phyloP scores from a whole-genome alignment of 176 grass and related monocot genomes.

The Elymus sibiricus region DNA sequence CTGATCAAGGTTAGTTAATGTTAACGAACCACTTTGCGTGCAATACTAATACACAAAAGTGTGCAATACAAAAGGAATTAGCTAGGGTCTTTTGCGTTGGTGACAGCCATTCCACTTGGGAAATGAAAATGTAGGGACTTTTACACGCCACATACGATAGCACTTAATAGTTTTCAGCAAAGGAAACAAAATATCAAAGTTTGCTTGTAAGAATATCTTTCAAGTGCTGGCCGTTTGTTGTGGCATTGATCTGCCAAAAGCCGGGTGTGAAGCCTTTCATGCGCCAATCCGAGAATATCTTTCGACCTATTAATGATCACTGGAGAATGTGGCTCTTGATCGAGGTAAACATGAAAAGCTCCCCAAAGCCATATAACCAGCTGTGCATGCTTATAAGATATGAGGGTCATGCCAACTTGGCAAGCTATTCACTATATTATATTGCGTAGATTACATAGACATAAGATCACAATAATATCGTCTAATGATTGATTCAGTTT shows the following conservation, averaged over 20 bases:
- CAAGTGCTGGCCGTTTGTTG: not conserved
- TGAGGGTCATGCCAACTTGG: not conserved
- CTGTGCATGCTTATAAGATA: not conserved
- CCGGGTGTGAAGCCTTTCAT: not conserved
- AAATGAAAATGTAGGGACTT: constrained; percentile 5
- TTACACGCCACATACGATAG: not conserved
- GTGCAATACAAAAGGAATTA: not conserved
- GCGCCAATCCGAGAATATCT: not conserved
- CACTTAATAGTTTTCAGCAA: constrained; percentile 8
- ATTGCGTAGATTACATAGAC: not conserved
- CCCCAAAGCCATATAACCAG: constrained; percentile 11
- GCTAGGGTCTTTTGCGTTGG: not conserved
- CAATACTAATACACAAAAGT: too few relatives aligned
- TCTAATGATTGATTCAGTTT: not conserved
- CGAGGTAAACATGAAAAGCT: constrained; percentile 2
- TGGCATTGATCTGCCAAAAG: not conserved
- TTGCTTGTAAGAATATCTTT: not conserved
- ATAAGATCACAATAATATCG: not conserved
- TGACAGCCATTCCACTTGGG: constrained; percentile 30
- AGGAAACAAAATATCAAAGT: not conserved
- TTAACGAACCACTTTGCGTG: not conserved
- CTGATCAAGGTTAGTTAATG: not conserved
- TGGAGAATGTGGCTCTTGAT: constrained; percentile 19
- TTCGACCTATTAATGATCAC: constrained; percentile 28
- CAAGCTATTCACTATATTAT: constrained; percentile 11